Percentiles rank a stretch among this genome's conserved stretches.
These are phyloP conservation scores for Candida silvicultrix DNA, from an alignment of 805 yeast genomes.

Conservation along the genomic window DNA sequence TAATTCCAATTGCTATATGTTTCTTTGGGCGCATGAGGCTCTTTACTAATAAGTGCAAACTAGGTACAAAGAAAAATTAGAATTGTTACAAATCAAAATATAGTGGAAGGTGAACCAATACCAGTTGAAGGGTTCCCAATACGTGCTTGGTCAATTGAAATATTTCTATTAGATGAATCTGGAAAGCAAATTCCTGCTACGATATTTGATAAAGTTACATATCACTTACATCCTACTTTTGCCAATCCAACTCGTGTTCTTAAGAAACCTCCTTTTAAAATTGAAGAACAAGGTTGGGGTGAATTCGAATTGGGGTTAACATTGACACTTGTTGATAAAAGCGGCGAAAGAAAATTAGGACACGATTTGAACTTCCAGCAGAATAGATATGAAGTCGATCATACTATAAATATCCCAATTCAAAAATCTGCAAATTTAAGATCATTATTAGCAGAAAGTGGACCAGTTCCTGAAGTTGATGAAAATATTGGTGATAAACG, in stretches of 20 bases:
- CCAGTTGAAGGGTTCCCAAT: conserved; percentile 90
- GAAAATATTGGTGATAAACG: conserved; percentile 31
- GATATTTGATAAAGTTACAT: conserved; percentile 87
- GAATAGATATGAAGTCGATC: conserved; percentile 73
- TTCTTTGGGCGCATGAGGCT: no score
- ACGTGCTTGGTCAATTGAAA: conserved; percentile 87
- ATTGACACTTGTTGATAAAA: conserved; percentile 71
- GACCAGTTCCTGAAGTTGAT: conserved; percentile 62
- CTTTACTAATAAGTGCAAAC: neutral
- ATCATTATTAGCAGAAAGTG: conserved; percentile 70
- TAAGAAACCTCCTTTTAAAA: conserved; percentile 78
- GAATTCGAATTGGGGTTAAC: conserved; percentile 87
- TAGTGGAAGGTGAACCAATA: conserved; percentile 73
- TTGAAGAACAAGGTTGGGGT: conserved; percentile 97
- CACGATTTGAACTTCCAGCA: conserved; percentile 87
- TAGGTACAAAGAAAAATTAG: conserved; percentile 79
- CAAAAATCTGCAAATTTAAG: conserved; percentile 63
- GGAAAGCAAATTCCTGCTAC: conserved; percentile 84
- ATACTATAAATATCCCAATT: conserved; percentile 68
- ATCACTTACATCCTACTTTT: conserved; percentile 92
- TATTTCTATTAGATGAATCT: conserved; percentile 65
- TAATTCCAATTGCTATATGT: no score
- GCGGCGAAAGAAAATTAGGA: conserved; percentile 79
- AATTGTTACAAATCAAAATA: conserved; percentile 79
- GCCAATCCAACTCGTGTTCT: conserved; percentile 78